Evolutionary conservation across 306 rosid genomes (phyloP).

Genomic region (Castanopsis chinensis): DNA sequence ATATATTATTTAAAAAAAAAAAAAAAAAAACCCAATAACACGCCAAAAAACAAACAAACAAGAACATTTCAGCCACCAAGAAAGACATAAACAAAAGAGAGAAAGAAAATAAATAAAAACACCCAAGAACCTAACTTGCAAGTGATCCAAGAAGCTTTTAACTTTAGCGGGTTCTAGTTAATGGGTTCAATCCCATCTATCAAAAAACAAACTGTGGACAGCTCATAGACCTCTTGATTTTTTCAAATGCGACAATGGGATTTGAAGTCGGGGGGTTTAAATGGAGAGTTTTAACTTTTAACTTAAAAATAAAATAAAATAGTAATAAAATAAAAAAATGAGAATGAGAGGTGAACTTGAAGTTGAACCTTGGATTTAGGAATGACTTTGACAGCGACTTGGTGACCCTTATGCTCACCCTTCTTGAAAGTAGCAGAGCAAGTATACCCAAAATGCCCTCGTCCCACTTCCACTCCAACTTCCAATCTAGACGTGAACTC

Average conservation of each 20-base stretch:
- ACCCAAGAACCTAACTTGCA: not conserved
- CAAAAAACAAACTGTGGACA: too few relatives aligned
- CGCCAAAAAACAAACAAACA: too few relatives aligned
- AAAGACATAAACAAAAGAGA: not conserved
- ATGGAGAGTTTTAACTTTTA: too few relatives aligned
- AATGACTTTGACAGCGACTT: conserved; percentile 93
- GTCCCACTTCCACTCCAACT: conserved; percentile 90
- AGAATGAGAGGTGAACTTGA: not conserved
- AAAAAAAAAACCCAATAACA: not conserved
- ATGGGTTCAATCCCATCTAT: too few relatives aligned
- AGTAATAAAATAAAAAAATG: not conserved
- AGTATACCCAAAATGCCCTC: conserved; percentile 99
- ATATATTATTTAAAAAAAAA: not conserved
- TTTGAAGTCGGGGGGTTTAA: too few relatives aligned
- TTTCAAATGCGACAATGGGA: too few relatives aligned
- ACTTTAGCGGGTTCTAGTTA: too few relatives aligned
- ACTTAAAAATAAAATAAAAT: too few relatives aligned
- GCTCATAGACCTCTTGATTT: too few relatives aligned
- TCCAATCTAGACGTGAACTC: conserved; percentile 75
- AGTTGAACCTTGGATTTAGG: conserved; percentile 77
- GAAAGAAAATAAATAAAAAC: not conserved
- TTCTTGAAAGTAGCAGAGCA: conserved; percentile 93
- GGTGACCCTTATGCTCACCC: conserved; percentile 86
- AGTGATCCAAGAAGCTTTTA: not conserved
- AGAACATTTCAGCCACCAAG: too few relatives aligned